Evolutionary conservation across 345 rosid species (phyloP), one percentile per base, ranked within the genome.

Genomic region (Corymbia maculata): DNA sequence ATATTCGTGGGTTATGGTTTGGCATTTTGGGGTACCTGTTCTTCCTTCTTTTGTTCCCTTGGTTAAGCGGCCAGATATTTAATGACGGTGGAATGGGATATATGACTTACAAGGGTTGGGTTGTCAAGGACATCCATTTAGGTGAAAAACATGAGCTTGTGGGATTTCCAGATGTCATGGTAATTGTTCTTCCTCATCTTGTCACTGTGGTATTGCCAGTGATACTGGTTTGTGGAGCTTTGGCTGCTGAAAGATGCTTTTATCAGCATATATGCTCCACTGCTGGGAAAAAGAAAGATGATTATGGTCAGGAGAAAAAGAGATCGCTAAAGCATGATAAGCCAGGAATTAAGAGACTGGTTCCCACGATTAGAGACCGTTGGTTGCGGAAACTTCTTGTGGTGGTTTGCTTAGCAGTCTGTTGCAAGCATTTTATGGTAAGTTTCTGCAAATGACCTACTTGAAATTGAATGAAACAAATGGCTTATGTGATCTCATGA

Each of bases 21-120:
- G 96, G 98, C 79, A 87, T 92, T 91, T 70, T 94, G 89, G 95
- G 92, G 12, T 96, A 96, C 89, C 52, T 96, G 88, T 52, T 96
- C 68, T 94, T 93, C 90, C 97, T 97, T 85, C 51, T 96, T 32
- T 86, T 93, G 88, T 95, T 93, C 90, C 99, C 99, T 42, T 96
- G 99, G 98, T 92, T 93, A 85, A 70, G 88, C 30, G 98, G 99
- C 86, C 93, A 91, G 88, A 96, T 96, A 90, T 97, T 94, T 87
- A 93, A 94, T 6, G 92, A 94, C 50, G 89, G 92, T 57, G 93
- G 89, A 85, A 93, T 90, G 90, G 95, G 93, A 50, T 95, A 96
- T 92, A 96, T 97, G 99, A 96, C 98, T 86, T 94, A 93, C 75
- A 94, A 91, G 94, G 99, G 99, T 70, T 97, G 99, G 98, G 96